Conservation (phyloP, 371 early-diverging fungal genomes). For the Mucor sp. region DNA sequence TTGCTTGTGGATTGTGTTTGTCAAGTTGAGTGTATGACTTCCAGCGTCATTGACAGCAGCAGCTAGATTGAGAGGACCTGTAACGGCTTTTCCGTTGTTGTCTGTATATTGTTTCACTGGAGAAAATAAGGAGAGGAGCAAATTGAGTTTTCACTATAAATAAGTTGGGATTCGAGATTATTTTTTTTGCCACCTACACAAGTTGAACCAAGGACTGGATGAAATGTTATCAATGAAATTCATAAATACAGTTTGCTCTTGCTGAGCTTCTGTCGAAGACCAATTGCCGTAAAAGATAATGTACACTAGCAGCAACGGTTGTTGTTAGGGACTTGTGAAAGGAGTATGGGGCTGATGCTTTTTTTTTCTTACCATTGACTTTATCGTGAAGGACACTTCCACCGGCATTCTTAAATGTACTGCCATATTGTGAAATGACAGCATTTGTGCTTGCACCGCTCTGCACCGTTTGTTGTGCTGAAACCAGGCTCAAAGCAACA, state of each 20-base stretch:
- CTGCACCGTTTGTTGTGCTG: constrained; percentile 20
- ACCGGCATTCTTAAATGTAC: constrained; percentile 37
- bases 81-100: constrained; percentile 37
- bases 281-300: constrained; percentile 58
- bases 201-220: constrained; percentile 44
- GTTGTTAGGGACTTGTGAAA: neutral
- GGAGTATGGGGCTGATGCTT: too few relatives aligned
- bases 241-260: constrained; percentile 46
- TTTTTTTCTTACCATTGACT: constrained; percentile 43
- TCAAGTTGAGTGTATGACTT: constrained; percentile 43
- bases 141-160: neutral
- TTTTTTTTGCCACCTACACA: constrained; percentile 37
- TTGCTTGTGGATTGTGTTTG: constrained; percentile 36
- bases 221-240: constrained; percentile 51
- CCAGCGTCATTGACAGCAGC: constrained; percentile 49
- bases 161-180: neutral
- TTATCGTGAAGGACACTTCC: constrained; percentile 43
- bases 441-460: constrained; percentile 13
- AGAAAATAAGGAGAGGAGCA: neutral
- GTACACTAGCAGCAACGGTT: constrained; percentile 30
- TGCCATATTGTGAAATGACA: constrained; percentile 33
- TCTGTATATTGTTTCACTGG: constrained; percentile 47
- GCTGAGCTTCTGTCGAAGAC: constrained; percentile 31
- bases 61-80: constrained; percentile 49
- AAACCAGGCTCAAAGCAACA: neutral